These are phyloP conservation scores for Carpinus viminea DNA, from an alignment of 306 rosid species.

Conservation along the genomic window DNA sequence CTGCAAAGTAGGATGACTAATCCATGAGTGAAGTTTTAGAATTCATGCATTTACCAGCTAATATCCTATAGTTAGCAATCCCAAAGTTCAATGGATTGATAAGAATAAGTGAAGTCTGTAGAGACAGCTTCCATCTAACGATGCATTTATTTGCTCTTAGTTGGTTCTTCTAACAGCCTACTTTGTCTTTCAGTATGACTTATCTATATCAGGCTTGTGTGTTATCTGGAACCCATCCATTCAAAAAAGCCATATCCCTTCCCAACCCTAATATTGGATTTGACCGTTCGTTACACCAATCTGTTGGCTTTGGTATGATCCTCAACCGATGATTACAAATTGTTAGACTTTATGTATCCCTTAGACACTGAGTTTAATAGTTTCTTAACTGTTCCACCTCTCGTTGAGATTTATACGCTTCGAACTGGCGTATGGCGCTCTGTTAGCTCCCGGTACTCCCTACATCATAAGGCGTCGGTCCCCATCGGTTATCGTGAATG, in stretches of 20 bases:
- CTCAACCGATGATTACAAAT: not conserved
- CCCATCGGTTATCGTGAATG: not conserved
- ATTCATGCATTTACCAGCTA: too few relatives aligned
- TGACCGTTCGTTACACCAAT: too few relatives aligned
- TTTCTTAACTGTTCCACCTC: not conserved
- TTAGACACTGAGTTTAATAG: too few relatives aligned
- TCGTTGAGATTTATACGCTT: not conserved
- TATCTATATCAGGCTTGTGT: not conserved
- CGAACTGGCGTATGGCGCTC: not conserved
- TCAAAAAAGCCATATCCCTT: not conserved
- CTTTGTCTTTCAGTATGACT: not conserved
- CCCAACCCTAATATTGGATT: not conserved
- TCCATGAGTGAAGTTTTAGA: too few relatives aligned
- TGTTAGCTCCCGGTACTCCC: not conserved
- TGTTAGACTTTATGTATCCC: too few relatives aligned
- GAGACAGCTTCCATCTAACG: too few relatives aligned
- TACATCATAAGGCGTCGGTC: not conserved
- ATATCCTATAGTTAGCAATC: too few relatives aligned
- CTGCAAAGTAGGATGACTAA: too few relatives aligned
- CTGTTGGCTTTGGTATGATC: not conserved
- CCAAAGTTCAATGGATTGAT: too few relatives aligned
- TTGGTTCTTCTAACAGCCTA: not conserved
- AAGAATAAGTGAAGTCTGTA: too few relatives aligned
- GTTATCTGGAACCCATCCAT: constrained; percentile 1
- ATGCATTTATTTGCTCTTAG: not conserved